These are phyloP conservation scores for Backusella luteola DNA, from an alignment of 192 early-diverging fungal genomes.

Conservation along the genomic window DNA sequence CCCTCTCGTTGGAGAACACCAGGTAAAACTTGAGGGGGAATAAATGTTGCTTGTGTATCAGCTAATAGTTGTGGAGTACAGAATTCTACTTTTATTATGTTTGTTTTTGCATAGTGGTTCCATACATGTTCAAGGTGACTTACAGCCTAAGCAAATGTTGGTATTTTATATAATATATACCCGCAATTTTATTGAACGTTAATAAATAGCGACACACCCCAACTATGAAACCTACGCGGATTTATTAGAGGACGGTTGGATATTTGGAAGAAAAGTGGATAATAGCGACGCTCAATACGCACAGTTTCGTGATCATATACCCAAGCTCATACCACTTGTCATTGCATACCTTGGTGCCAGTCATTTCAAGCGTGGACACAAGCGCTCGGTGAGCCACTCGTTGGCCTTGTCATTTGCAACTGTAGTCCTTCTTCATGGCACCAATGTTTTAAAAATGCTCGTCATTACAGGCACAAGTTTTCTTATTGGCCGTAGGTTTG, in stretches of 20 bases:
- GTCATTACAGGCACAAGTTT: slow-evolving; percentile 66
- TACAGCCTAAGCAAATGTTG: slow-evolving; percentile 55
- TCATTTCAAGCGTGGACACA: slow-evolving; percentile 39
- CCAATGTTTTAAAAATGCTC: slow-evolving; percentile 76
- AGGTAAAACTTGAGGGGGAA: background rate
- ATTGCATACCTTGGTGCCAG: slow-evolving; percentile 48
- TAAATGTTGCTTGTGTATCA: too few relatives aligned
- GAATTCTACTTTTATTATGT: slow-evolving; percentile 82
- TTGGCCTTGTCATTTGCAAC: slow-evolving; percentile 54
- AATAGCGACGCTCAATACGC: slow-evolving; percentile 74
- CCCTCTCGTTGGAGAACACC: slow-evolving; percentile 58
- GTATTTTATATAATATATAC: slow-evolving; percentile 21
- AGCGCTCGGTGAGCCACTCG: slow-evolving; percentile 45
- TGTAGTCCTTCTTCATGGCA: slow-evolving; percentile 67
- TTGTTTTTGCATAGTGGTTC: slow-evolving; percentile 51
- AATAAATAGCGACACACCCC: slow-evolving; percentile 33
- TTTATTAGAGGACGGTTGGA: slow-evolving; percentile 64
- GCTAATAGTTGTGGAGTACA: background rate
- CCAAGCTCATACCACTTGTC: slow-evolving; percentile 45
- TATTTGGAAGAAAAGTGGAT: slow-evolving; percentile 69
- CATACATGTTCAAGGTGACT: slow-evolving; percentile 66
- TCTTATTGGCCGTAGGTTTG: slow-evolving; percentile 51
- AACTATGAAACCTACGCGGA: slow-evolving; percentile 44
- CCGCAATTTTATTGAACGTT: slow-evolving; percentile 25
- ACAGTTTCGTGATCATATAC: slow-evolving; percentile 65